Percentiles rank a stretch among this genome's conserved stretches.
Conservation (phyloP, 2,329 filamentous ascomycete genomes). For the Fusarium oligoseptatum region DNA sequence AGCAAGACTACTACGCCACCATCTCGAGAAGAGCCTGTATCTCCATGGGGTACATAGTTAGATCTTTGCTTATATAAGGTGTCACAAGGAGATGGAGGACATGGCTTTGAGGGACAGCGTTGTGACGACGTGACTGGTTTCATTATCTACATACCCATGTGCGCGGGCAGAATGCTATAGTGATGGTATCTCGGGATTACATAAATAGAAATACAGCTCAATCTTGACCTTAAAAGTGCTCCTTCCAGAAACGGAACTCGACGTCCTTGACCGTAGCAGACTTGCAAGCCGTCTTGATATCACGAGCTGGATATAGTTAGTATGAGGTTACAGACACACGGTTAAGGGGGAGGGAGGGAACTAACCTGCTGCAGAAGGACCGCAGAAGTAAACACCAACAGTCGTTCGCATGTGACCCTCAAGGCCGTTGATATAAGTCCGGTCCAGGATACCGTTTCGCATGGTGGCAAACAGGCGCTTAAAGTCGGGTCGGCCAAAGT, state of each 20-base stretch:
- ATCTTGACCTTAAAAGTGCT: constrained; percentile 74
- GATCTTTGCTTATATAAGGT: not conserved
- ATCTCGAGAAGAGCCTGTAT: constrained; percentile 34
- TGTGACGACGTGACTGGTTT: constrained; percentile 5
- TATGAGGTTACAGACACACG: not conserved
- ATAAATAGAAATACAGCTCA: constrained; percentile 29
- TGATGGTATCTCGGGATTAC: constrained; percentile 42
- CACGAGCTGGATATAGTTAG: constrained; percentile 72
- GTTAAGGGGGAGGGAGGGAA: constrained; percentile 18
- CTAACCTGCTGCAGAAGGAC: constrained; percentile 78
- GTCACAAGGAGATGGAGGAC: not conserved
- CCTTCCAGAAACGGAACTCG: constrained; percentile 98
- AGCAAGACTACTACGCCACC: constrained; percentile 39
- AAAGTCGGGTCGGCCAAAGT: constrained; percentile 96
- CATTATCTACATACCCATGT: constrained; percentile 16
- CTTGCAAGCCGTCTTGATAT: constrained; percentile 87
- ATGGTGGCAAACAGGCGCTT: constrained; percentile 82
- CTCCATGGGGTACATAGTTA: constrained; percentile 33
- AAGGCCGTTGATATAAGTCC: constrained; percentile 86
- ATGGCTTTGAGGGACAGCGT: not conserved
- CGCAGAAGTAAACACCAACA: constrained; percentile 98
- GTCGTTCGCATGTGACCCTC: constrained; percentile 83
- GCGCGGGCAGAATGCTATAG: constrained; percentile 19
- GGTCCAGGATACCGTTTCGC: constrained; percentile 87
- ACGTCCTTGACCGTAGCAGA: constrained; percentile 81